phyloP scores from a whole-genome alignment of 441 rosid species.

The Eutrema salsugineum region DNA sequence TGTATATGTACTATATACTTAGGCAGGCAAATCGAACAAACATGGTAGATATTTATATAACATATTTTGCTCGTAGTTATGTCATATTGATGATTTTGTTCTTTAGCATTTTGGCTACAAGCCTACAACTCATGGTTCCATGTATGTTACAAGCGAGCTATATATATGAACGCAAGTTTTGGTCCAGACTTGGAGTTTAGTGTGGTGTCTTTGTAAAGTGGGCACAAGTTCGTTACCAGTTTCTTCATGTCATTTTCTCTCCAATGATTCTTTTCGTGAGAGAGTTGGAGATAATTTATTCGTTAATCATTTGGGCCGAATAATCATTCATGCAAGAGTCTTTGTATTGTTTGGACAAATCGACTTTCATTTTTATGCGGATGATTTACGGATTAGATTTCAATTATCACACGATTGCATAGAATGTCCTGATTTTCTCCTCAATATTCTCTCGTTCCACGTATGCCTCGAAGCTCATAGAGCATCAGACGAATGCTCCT shows the following conservation, averaged over 20 bases:
- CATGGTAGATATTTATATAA: not conserved
- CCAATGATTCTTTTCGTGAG: constrained; percentile 29
- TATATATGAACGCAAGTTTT: constrained; percentile 22
- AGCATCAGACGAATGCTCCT: not conserved
- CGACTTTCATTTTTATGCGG: not conserved
- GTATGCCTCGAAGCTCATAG: not conserved
- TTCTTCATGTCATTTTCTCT: constrained; percentile 27
- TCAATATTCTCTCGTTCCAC: not conserved
- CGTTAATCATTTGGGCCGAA: constrained; percentile 5
- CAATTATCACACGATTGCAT: not conserved
- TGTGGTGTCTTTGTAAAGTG: constrained; percentile 26
- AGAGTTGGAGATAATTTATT: constrained; percentile 10
- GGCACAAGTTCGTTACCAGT: constrained; percentile 27
- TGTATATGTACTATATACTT: not conserved
- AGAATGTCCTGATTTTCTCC: not conserved
- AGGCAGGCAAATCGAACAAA: constrained; percentile 21
- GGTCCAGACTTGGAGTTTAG: constrained; percentile 22
- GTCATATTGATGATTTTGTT: constrained; percentile 21
- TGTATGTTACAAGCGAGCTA: constrained; percentile 16
- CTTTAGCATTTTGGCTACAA: constrained; percentile 21
- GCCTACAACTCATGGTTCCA: constrained; percentile 11
- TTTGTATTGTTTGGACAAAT: constrained; percentile 13
- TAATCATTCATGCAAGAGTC: too few species aligned
- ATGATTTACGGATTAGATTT: not conserved
- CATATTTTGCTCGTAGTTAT: constrained; percentile 5